A percentile compares a stretch with the other conserved stretches of the same genome.
Evolutionary conservation across 208 protist genomes (phyloP).

Genomic region (Porcisia deanei): DNA sequence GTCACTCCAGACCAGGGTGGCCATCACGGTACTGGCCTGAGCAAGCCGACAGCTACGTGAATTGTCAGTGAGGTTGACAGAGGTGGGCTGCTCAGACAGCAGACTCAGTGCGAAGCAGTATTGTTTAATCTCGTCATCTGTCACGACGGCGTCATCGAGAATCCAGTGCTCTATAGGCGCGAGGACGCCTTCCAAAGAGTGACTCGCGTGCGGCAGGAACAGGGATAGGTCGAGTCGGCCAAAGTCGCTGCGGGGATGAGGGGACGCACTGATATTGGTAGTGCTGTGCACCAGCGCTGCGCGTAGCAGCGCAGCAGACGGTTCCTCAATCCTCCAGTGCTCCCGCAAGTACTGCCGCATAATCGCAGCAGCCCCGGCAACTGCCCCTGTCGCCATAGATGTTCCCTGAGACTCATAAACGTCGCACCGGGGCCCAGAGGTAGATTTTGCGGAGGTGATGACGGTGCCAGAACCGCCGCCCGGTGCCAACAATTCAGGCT

Average conservation of each 20-base stretch:
- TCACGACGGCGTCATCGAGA: slow-evolving; percentile 20
- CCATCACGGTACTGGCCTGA: slow-evolving; percentile 36
- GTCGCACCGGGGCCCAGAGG: slow-evolving; percentile 26
- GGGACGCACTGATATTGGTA: slow-evolving; percentile 16
- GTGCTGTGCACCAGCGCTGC: slow-evolving; percentile 54
- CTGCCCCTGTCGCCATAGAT: slow-evolving; percentile 90
- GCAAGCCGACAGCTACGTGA: slow-evolving; percentile 5
- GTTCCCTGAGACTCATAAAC: slow-evolving; percentile 62
- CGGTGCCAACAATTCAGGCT: slow-evolving; percentile 84
- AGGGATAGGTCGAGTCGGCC: slow-evolving; percentile 74
- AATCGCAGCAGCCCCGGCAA: slow-evolving; percentile 74
- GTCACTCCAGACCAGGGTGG: slow-evolving; percentile 88
- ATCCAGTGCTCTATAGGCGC: slow-evolving; percentile 22
- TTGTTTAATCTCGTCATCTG: slow-evolving; percentile 16
- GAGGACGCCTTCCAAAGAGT: slow-evolving; percentile 9
- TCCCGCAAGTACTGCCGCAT: slow-evolving; percentile 87
- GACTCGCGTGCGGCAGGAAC: slow-evolving; percentile 33
- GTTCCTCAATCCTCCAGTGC: slow-evolving; percentile 30
- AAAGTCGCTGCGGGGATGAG: slow-evolving; percentile 31
- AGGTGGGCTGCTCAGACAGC: background rate
- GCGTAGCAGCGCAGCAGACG: slow-evolving; percentile 65
- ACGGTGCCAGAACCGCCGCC: slow-evolving; percentile 38
- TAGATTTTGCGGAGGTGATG: slow-evolving; percentile 12
- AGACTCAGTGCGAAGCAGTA: slow-evolving; percentile 25
- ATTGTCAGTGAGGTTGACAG: background rate